A percentile compares a stretch with the other conserved stretches of the same genome.
Evolutionary conservation across 495 filamentous ascomycete genomes (phyloP).

Genomic region (Penicillium riverlandense): DNA sequence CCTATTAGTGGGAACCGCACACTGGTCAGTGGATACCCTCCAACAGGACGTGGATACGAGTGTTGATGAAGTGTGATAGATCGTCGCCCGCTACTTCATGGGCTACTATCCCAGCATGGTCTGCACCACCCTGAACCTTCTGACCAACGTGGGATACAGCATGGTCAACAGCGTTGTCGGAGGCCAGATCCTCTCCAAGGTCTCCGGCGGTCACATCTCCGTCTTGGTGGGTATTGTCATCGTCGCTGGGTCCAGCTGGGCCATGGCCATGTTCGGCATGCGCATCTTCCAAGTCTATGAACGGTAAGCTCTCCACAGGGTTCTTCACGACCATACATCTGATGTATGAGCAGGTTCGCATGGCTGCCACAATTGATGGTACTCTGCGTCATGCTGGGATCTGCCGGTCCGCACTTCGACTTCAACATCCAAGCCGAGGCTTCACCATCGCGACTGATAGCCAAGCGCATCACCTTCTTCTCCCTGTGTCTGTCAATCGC

Average conservation of each 20-base stretch:
- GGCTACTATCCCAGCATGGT: conserved; percentile 72
- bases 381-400: conserved; percentile 59
- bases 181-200: conserved; percentile 49
- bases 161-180: conserved; percentile 53
- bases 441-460: conserved; percentile 35
- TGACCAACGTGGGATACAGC: conserved; percentile 62
- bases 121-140: conserved; percentile 58
- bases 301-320: conserved; percentile 12
- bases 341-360: conserved; percentile 41
- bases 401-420: conserved; percentile 61
- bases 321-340: not conserved
- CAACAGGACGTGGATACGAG: not conserved
- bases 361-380: conserved; percentile 64
- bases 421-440: conserved; percentile 33
- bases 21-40: conserved; percentile 39
- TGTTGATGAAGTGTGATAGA: conserved; percentile 28
- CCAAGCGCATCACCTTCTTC: conserved; percentile 59
- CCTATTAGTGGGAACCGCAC: conserved; percentile 64
- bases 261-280: conserved; percentile 69
- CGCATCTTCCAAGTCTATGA: conserved; percentile 66
- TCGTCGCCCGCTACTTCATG: conserved; percentile 67
- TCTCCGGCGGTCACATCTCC: conserved; percentile 50
- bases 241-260: conserved; percentile 51
- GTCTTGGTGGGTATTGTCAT: conserved; percentile 66
- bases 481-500: conserved; percentile 50